phyloP scores from a whole-genome alignment of 176 grass and related monocot species.

The Thalia dealbata region DNA sequence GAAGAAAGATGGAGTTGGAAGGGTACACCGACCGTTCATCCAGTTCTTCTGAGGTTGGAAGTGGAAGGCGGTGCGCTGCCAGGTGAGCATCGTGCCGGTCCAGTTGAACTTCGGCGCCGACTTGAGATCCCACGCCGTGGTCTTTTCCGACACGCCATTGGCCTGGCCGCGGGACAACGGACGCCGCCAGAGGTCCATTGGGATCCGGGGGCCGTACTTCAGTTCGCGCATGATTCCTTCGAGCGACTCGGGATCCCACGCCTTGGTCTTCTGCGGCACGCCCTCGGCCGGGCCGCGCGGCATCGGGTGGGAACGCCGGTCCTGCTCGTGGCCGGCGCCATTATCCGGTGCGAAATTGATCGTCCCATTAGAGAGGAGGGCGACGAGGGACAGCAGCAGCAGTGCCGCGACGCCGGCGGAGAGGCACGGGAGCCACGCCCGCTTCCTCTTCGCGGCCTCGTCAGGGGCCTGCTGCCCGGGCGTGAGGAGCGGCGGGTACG shows the following conservation, averaged over 20 bases:
- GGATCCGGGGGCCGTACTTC: slow-evolving; percentile 45
- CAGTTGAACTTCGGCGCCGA: slow-evolving; percentile 37
- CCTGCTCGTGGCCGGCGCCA: slow-evolving; percentile 32
- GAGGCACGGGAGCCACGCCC: not conserved
- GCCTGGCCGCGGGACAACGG: slow-evolving; percentile 29
- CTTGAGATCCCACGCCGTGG: slow-evolving; percentile 1
- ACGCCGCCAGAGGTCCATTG: too few species aligned
- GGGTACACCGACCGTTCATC: slow-evolving; percentile 54
- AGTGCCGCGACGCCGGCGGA: not conserved
- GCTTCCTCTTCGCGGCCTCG: not conserved
- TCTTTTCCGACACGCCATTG: slow-evolving; percentile 72
- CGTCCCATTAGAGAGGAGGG: not conserved
- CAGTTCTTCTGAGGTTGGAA: slow-evolving; percentile 92
- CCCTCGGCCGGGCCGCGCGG: slow-evolving; percentile 35
- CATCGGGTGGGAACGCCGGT: slow-evolving; percentile 19
- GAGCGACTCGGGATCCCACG: not conserved
- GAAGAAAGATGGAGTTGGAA: not conserved
- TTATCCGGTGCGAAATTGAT: not conserved
- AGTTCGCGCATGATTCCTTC: slow-evolving; percentile 17
- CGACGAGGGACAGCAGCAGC: not conserved
- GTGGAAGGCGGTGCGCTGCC: slow-evolving; percentile 84
- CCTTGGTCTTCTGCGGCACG: slow-evolving; percentile 70
- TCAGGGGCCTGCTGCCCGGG: slow-evolving; percentile 13
- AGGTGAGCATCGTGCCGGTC: slow-evolving; percentile 81
- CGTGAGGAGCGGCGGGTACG: slow-evolving; percentile 23